phyloP scores from a whole-genome alignment of 176 grass and related monocot species.

The Oryza australiensis region DNA sequence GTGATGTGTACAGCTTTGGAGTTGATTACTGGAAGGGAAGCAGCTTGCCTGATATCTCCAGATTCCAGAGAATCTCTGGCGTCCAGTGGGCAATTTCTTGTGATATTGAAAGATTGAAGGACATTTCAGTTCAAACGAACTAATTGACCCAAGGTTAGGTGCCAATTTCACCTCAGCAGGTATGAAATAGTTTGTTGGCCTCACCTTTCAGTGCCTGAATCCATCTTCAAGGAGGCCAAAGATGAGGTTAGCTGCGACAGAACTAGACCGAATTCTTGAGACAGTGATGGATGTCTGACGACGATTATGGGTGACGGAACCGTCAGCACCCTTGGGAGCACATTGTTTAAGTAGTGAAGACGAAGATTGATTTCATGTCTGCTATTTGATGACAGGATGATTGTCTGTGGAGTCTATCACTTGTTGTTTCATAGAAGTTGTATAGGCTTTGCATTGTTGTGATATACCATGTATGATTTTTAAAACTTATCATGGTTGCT shows the following conservation, averaged over 20 bases:
- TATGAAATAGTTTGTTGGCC: slow-evolving; percentile 69
- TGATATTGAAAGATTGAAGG: slow-evolving; percentile 66
- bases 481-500: slow-evolving; percentile 56
- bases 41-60: slow-evolving; percentile 34
- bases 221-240: slow-evolving; percentile 62
- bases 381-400: slow-evolving; percentile 61
- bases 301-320: slow-evolving; percentile 95
- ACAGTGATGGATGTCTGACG: slow-evolving; percentile 84
- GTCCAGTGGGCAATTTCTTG: slow-evolving; percentile 80
- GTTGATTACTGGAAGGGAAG: slow-evolving; percentile 80
- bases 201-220: slow-evolving; percentile 80
- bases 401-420: slow-evolving; percentile 37
- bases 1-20: slow-evolving; percentile 94
- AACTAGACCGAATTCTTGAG: slow-evolving; percentile 84
- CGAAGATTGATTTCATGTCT: slow-evolving; percentile 51
- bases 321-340: slow-evolving; percentile 87
- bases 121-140: slow-evolving; percentile 57
- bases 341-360: slow-evolving; percentile 76
- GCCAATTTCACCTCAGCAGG: slow-evolving; percentile 86
- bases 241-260: slow-evolving; percentile 59
- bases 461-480: slow-evolving; percentile 55
- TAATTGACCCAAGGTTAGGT: slow-evolving; percentile 77
- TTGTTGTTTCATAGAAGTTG: slow-evolving; percentile 49
- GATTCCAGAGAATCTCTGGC: slow-evolving; percentile 64
- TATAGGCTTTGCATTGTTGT: slow-evolving; percentile 40